Conservation (phyloP, 2,329 filamentous ascomycete genomes). For the Penicillium sp. region DNA sequence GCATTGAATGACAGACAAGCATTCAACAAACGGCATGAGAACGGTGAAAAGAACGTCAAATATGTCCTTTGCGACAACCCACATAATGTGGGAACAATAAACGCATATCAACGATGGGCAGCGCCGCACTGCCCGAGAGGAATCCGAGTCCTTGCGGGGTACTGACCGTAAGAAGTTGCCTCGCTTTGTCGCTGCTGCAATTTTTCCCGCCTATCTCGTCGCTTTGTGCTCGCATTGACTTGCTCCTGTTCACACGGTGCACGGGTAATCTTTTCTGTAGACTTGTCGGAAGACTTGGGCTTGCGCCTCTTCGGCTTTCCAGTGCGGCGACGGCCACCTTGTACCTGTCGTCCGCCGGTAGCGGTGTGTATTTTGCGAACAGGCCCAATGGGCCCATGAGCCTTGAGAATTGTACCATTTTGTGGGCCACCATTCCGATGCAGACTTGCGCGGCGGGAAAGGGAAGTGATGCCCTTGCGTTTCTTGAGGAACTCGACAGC, state of each 20-base stretch:
- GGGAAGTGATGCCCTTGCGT: neutral
- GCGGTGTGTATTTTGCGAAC: neutral
- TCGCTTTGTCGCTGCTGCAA: constrained; percentile 28
- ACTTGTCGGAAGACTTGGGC: neutral
- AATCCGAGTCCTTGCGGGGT: constrained; percentile 18
- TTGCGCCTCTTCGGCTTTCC: neutral
- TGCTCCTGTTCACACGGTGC: constrained; percentile 14
- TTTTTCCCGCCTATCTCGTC: constrained; percentile 34
- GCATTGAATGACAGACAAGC: neutral
- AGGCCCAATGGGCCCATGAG: neutral
- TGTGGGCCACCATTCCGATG: neutral
- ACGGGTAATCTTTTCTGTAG: neutral
- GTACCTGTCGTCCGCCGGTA: neutral
- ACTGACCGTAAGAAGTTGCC: constrained; percentile 9
- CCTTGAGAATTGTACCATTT: neutral
- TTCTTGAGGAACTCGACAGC: constrained; percentile 15
- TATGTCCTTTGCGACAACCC: neutral
- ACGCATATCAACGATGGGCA: constrained; percentile 6
- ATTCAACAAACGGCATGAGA: neutral
- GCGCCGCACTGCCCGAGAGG: neutral
- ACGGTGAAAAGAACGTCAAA: too few species aligned
- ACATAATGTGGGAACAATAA: neutral
- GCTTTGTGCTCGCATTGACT: constrained; percentile 37
- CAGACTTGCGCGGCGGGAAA: constrained; percentile 2
- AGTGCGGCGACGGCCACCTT: constrained; percentile 3